These are phyloP conservation scores for Nemophila menziesii DNA, from an alignment of 257 asterid genomes.

Conservation along the genomic window DNA sequence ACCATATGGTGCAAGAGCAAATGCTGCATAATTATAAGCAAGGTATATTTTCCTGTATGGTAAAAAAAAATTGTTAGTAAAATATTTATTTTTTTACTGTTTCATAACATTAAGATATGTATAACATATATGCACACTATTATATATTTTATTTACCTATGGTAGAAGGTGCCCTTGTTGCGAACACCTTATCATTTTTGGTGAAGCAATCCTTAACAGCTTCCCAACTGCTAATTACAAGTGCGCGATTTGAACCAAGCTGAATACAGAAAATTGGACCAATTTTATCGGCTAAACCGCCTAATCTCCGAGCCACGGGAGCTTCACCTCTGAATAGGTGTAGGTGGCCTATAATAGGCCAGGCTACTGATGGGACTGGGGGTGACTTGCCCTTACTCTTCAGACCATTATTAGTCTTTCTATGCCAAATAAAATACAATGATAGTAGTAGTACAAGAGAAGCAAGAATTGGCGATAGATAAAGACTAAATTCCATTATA, in stretches of 20 bases:
- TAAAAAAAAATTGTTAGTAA: too few relatives aligned
- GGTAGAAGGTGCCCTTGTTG: slow-evolving; percentile 24
- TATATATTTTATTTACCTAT: too few relatives aligned
- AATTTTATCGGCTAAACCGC: neutral
- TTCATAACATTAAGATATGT: too few relatives aligned
- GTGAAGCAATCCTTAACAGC: neutral
- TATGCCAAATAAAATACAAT: neutral
- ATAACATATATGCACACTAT: too few relatives aligned
- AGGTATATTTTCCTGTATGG: too few relatives aligned
- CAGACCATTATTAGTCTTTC: neutral
- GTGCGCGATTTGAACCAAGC: neutral
- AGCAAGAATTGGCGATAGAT: neutral
- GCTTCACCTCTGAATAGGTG: neutral
- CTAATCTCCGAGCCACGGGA: neutral
- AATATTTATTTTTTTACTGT: too few relatives aligned
- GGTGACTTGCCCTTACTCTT: neutral
- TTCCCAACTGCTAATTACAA: neutral
- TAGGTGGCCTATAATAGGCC: neutral
- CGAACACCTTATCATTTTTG: neutral
- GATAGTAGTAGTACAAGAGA: neutral
- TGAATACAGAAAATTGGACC: neutral
- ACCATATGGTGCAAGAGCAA: too few relatives aligned
- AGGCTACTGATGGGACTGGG: neutral
- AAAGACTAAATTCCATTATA: neutral
- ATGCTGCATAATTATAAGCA: too few relatives aligned